Conservation (phyloP, 164 flowering plant species). For the Magnolia officinalis region DNA sequence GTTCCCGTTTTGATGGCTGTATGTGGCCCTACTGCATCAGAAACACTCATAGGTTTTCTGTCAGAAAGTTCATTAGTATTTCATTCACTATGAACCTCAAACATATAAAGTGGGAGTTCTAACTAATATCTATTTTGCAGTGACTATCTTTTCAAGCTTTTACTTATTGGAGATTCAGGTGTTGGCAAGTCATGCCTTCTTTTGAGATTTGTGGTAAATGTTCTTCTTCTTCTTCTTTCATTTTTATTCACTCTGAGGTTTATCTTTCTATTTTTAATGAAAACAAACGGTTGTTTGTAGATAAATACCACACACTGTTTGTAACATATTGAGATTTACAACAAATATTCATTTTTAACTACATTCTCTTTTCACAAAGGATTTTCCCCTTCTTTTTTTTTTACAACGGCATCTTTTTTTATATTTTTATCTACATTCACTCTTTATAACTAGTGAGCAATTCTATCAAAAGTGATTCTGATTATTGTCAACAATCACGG, state of each 20-base stretch:
- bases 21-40: background rate
- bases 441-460: background rate
- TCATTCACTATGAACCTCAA: background rate
- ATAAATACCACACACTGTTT: background rate
- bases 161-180: constrained; percentile 43
- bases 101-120: background rate
- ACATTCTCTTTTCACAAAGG: background rate
- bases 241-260: background rate
- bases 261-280: background rate
- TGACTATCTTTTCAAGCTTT: constrained; percentile 41
- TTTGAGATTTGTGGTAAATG: constrained; percentile 34
- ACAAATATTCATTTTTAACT: too few relatives aligned
- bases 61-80: background rate
- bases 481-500: too few relatives aligned
- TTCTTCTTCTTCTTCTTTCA: background rate
- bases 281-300: background rate
- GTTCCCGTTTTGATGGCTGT: too few relatives aligned
- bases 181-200: constrained; percentile 47
- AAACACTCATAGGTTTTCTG: too few relatives aligned
- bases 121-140: constrained; percentile 17
- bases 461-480: too few relatives aligned
- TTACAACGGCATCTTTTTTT: background rate
- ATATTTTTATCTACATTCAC: background rate
- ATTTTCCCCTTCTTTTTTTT: too few relatives aligned
- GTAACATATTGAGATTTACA: background rate